Evolutionary conservation across 2,329 filamentous ascomycete genomes (phyloP).

Genomic region (Incumbomyces lentus): DNA sequence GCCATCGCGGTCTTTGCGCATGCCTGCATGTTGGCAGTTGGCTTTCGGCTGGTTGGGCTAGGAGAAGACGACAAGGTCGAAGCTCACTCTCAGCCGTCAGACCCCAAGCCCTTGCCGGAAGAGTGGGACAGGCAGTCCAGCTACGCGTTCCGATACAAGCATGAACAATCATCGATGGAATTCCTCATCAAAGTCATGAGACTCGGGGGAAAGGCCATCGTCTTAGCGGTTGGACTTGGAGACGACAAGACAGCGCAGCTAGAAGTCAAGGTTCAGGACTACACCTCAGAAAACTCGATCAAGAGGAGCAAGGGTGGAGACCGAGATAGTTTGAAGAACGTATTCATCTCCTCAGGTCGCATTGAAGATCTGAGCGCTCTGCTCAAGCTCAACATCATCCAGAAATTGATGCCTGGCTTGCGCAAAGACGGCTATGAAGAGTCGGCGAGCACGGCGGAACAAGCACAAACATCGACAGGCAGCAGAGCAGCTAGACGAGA

Average conservation of each 20-base stretch:
- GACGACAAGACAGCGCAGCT: conserved; percentile 73
- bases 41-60: conserved; percentile 74
- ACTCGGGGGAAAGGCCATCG: conserved; percentile 71
- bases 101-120: conserved; percentile 53
- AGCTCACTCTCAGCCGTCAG: conserved; percentile 45
- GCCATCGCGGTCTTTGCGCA: conserved; percentile 76
- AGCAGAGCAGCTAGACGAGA: conserved; percentile 28
- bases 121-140: conserved; percentile 69
- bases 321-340: conserved; percentile 34
- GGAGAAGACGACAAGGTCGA: conserved; percentile 69
- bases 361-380: conserved; percentile 60
- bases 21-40: conserved; percentile 68
- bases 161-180: conserved; percentile 73
- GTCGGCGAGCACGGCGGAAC: conserved; percentile 19
- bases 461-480: conserved; percentile 1
- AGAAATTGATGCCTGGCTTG: conserved; percentile 68
- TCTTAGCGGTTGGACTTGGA: conserved; percentile 67
- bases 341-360: conserved; percentile 65
- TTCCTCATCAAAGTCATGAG: conserved; percentile 75
- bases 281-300: conserved; percentile 53
- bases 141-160: conserved; percentile 76
- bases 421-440: conserved; percentile 73
- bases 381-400: conserved; percentile 70
- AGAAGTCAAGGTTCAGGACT: conserved; percentile 65
- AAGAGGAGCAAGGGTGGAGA: conserved; percentile 36